A percentile compares a stretch with the other conserved stretches of the same genome.
These are phyloP conservation scores for Naganishia antarctica DNA, from an alignment of 768 basidiomycete genomes.

Conservation along the genomic window DNA sequence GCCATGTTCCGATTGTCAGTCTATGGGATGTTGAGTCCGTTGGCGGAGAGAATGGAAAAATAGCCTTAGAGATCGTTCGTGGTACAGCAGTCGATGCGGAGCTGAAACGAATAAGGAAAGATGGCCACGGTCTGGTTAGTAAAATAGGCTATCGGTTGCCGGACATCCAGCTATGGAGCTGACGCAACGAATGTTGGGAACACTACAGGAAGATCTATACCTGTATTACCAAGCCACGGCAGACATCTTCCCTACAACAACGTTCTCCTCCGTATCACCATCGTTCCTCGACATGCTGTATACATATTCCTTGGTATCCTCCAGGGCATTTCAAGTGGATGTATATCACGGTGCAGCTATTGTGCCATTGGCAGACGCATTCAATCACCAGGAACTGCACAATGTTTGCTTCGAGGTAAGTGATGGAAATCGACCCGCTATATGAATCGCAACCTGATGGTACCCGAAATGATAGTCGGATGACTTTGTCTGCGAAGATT, in stretches of 20 bases:
- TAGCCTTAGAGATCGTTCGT: conserved; percentile 37
- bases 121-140: conserved; percentile 30
- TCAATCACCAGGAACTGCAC: conserved; percentile 37
- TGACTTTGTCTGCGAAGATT: conserved; percentile 37
- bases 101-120: conserved; percentile 29
- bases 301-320: conserved; percentile 66
- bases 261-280: conserved; percentile 25
- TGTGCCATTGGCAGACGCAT: conserved; percentile 74
- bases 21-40: conserved; percentile 46
- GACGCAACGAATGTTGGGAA: no score
- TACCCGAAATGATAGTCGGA: conserved; percentile 27
- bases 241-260: conserved; percentile 29
- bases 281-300: conserved; percentile 52
- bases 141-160: no score
- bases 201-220: conserved; percentile 24
- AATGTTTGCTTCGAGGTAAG: conserved; percentile 33
- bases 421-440: no score
- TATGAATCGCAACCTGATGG: no score
- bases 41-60: conserved; percentile 34
- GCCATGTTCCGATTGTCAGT: conserved; percentile 37
- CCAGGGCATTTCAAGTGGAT: conserved; percentile 78
- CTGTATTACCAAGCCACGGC: conserved; percentile 23
- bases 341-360: conserved; percentile 72
- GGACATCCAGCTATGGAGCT: no score
- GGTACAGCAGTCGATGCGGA: conserved; percentile 44